Conservation (phyloP, 768 basidiomycete genomes). For the Dacryopinax primogenitus region DNA sequence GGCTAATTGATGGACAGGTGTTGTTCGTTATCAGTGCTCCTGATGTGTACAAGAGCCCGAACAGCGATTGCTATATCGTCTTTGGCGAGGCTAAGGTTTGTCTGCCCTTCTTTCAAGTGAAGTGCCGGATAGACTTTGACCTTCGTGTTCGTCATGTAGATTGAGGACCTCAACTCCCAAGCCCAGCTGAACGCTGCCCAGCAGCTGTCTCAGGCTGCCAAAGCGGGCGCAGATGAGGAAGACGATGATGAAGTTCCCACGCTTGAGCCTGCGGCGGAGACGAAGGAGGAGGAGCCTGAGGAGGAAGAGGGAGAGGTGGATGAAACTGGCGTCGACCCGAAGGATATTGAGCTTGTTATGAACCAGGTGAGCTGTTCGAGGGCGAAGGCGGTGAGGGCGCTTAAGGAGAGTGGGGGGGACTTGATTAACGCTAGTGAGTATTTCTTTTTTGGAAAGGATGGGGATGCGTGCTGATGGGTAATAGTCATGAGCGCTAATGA, state of each 20-base stretch:
- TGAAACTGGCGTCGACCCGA: conserved; percentile 79
- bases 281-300: conserved; percentile 29
- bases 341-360: conserved; percentile 93
- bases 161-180: conserved; percentile 77
- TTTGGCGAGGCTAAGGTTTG: conserved; percentile 91
- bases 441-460: not conserved
- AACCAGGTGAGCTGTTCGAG: conserved; percentile 67
- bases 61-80: conserved; percentile 97
- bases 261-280: conserved; percentile 37
- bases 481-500: conserved; percentile 89
- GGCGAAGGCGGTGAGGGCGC: conserved; percentile 77
- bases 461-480: conserved; percentile 8
- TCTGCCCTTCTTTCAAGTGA: not conserved
- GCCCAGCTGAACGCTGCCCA: conserved; percentile 67
- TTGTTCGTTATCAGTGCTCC: conserved; percentile 87
- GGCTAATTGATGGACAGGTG: conserved; percentile 35
- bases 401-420: conserved; percentile 88
- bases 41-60: conserved; percentile 95
- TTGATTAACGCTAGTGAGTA: conserved; percentile 91
- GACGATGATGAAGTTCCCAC: conserved; percentile 67
- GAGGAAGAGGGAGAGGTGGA: conserved; percentile 74
- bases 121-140: not conserved
- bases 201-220: conserved; percentile 44
- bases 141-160: conserved; percentile 34
- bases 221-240: conserved; percentile 39